Percentiles rank a stretch among this genome's conserved stretches.
Evolutionary conservation across 495 filamentous ascomycete genomes (phyloP).

Genomic region (Letharia lupina): DNA sequence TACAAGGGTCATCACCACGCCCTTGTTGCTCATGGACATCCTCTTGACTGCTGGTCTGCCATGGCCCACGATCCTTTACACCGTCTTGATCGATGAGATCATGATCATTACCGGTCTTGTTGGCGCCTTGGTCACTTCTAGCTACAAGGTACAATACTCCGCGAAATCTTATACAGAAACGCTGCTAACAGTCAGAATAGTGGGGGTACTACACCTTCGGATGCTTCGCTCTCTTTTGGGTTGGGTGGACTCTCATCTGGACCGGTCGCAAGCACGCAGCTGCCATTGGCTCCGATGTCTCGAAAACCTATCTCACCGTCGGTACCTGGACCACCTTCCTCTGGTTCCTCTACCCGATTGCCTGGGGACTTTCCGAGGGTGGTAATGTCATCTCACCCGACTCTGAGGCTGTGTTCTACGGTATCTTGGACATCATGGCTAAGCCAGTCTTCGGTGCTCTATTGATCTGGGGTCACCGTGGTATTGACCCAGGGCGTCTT

Average conservation of each 20-base stretch:
- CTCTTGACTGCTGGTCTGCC: slow-evolving; percentile 57
- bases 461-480: slow-evolving; percentile 46
- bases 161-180: not conserved
- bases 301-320: slow-evolving; percentile 43
- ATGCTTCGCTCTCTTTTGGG: slow-evolving; percentile 41
- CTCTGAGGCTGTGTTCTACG: slow-evolving; percentile 61
- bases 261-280: slow-evolving; percentile 47
- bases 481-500: slow-evolving; percentile 43
- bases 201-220: slow-evolving; percentile 59
- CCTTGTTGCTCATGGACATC: slow-evolving; percentile 50
- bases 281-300: slow-evolving; percentile 41
- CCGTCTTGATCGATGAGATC: slow-evolving; percentile 51
- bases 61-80: slow-evolving; percentile 55
- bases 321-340: slow-evolving; percentile 44
- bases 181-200: slow-evolving; percentile 10
- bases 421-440: slow-evolving; percentile 53
- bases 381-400: slow-evolving; percentile 58
- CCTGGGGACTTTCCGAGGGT: slow-evolving; percentile 59
- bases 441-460: slow-evolving; percentile 49
- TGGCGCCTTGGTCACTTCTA: slow-evolving; percentile 48
- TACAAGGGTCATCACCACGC: slow-evolving; percentile 37
- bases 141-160: slow-evolving; percentile 40
- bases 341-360: slow-evolving; percentile 59
- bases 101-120: slow-evolving; percentile 58
- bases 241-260: slow-evolving; percentile 52